Evolutionary conservation across 352 stramenopile genomes (phyloP).

Genomic region (Phytophthora ohioensis): DNA sequence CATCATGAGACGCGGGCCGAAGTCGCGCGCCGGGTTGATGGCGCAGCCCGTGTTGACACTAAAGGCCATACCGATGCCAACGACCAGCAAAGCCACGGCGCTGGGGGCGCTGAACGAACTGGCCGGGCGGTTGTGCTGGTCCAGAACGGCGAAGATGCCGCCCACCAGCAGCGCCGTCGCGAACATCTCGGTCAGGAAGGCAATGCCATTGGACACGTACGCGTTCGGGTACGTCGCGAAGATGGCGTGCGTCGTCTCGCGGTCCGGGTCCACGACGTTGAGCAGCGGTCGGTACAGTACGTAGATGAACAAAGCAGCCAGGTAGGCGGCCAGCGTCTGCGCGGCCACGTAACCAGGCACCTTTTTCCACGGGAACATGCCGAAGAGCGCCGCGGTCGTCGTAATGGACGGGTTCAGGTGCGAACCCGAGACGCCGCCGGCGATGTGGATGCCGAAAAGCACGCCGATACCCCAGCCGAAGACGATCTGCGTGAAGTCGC

Average conservation of each 20-base stretch:
- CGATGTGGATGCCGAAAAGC: slow-evolving; percentile 56
- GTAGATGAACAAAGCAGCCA: slow-evolving; percentile 53
- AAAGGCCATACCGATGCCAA: slow-evolving; percentile 69
- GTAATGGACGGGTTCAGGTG: slow-evolving; percentile 60
- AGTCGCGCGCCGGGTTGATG: slow-evolving; percentile 68
- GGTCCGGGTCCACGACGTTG: slow-evolving; percentile 57
- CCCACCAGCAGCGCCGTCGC: slow-evolving; percentile 52
- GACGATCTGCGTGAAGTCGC: slow-evolving; percentile 49
- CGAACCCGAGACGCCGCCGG: slow-evolving; percentile 47
- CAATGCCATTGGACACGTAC: slow-evolving; percentile 47
- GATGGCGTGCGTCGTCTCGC: slow-evolving; percentile 42
- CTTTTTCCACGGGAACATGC: slow-evolving; percentile 58
- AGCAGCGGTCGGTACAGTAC: slow-evolving; percentile 60
- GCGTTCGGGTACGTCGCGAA: slow-evolving; percentile 64
- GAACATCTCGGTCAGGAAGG: slow-evolving; percentile 62
- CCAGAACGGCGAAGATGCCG: slow-evolving; percentile 58
- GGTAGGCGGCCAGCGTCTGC: slow-evolving; percentile 59
- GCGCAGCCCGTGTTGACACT: slow-evolving; percentile 63
- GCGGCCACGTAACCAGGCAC: slow-evolving; percentile 53
- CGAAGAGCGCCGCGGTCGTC: slow-evolving; percentile 39
- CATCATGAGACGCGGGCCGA: slow-evolving; percentile 61
- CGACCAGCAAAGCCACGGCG: slow-evolving; percentile 56
- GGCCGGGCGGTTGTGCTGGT: slow-evolving; percentile 58
- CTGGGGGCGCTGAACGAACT: slow-evolving; percentile 44
- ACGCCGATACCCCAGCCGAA: slow-evolving; percentile 58